Evolutionary conservation across 768 basidiomycete genomes (phyloP), one percentile per base, ranked within the genome.

Genomic region (Sutorius australiensis): DNA sequence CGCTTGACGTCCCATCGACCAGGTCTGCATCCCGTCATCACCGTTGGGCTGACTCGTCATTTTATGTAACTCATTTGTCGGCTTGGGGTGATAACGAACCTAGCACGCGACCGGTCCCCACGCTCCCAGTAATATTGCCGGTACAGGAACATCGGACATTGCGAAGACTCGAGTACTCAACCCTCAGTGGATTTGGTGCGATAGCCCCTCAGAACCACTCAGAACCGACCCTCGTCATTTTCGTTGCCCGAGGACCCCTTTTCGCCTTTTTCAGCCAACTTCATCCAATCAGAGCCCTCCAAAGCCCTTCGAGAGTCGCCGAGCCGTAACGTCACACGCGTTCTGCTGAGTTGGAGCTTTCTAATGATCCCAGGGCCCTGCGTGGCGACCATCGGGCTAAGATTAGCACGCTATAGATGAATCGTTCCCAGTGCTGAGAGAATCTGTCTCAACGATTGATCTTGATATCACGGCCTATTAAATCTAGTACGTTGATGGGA

Each of bases 401-500:
- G 12, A 31, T 21, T 32, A 28, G 28, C 12, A 2, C 39, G 19
- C 14, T n/a, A 12, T 17, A 38, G 14, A 41, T 6, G 12, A 7
- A 43, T 36, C 40, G 33, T 33, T 33, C 16, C 40, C 17, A 16
- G 32, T n/a, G 14, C 6, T 27, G n/a, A 27, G n/a, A 17, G 42
- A 8, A 40, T 21, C 24, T 34, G 34, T 28, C 43, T 13, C 12
- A 9, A 19, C 33, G 10, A 6, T 42, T 40, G 28, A 41, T 48
- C 33, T n/a, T 32, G 11, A n/a, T 39, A 28, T 43, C 44, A 10
- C 14, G 30, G 21, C 34, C 31, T 11, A 17, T 31, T 40, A 19
- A 12, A n/a, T 43, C 45, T 13, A 32, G 16, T 38, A 12, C 16
- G 7, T 27, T 50, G 50, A 51, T 50, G 30, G 43, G 51, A 61